Base-by-base conservation (phyloP, 192 early-diverging fungal genomes). In the Coemansia sp. region DNA sequence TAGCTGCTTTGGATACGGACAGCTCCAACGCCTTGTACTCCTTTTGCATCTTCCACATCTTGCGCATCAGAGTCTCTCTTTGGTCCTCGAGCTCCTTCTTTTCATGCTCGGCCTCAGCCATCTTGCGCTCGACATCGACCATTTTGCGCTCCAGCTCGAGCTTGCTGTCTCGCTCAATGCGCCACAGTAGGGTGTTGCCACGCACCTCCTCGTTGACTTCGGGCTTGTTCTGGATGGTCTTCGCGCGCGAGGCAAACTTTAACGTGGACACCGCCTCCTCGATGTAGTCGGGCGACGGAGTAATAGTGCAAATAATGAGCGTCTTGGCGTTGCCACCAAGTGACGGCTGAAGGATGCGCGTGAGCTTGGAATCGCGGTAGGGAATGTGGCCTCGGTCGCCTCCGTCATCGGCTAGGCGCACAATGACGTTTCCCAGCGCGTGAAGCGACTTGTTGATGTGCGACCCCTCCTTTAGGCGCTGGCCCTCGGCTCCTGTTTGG, bases 361-460 rank as follows among this genome's bases (percentile, higher is more conserved):
- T 99, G 42, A 99, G 73, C 64, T 98, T 98, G 0, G 95, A 98
- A 70, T 99, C 97, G 35, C 97, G 91, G 77, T 92, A 99, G 1
- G 97, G 97, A 53, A 99, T 93, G 77, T 98, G 96, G 1, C 85
- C 86, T n/a, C 69, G 64, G 37, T 79, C 82, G 28, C 77, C 70
- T 35, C 80, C 80, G 41, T 85, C 84, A 26, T 84, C 84, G 2
- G 96, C 94, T 20, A 99, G 69, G 61, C 93, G 92, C 0, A 88
- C 88, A 73, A 99, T 99, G 47, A 99, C 96, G 0, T 91, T 95
- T 45, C 93, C 95, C 3, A 98, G 85, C 9, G 96, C 89, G 57
- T 96, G 74, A 25, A 99, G 79, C 12, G 88, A 89, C 62, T 92
- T 93, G 83, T 99, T 99, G 67, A 99, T 99, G 63, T 87, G 95